phyloP scores from a whole-genome alignment of 1,284 basidiomycete species.

The Veloporphyrellus conicus region DNA sequence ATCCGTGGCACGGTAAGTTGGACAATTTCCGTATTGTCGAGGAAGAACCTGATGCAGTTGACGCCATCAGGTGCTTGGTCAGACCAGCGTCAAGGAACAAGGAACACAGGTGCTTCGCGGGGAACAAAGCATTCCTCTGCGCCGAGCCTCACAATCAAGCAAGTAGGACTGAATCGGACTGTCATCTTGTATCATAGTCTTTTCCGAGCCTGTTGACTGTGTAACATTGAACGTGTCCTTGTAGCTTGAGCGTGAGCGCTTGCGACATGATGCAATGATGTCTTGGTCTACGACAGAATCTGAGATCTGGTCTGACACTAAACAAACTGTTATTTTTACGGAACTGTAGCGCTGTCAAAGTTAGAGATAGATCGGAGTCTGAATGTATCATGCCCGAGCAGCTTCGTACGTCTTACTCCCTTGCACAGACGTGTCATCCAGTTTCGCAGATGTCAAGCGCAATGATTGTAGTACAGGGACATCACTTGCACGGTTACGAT shows the following conservation, averaged over 20 bases:
- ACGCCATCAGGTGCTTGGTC: conserved; percentile 23
- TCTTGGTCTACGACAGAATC: too few species aligned
- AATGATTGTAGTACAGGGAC: too few species aligned
- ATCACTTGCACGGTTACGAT: too few species aligned
- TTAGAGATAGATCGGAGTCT: too few species aligned
- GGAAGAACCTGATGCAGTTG: neutral
- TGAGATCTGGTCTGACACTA: too few species aligned
- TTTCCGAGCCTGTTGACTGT: neutral
- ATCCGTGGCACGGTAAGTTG: conserved; percentile 43
- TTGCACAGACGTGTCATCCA: too few species aligned
- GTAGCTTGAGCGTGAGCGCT: neutral
- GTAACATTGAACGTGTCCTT: neutral
- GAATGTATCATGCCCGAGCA: too few species aligned
- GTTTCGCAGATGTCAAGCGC: too few species aligned
- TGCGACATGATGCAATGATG: too few species aligned
- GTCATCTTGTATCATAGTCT: neutral
- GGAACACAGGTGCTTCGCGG: conserved; percentile 45
- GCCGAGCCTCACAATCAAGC: conserved; percentile 24
- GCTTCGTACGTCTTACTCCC: too few species aligned
- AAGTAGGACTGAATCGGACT: conserved; percentile 9
- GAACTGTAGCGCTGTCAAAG: too few species aligned
- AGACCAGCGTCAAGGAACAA: conserved; percentile 42
- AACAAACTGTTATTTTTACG: too few species aligned
- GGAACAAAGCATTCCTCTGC: conserved; percentile 34
- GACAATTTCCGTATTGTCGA: conserved; percentile 2